Base-by-base conservation (phyloP, 2,329 filamentous ascomycete species). In the Ophiostoma novo-ulmi region DNA sequence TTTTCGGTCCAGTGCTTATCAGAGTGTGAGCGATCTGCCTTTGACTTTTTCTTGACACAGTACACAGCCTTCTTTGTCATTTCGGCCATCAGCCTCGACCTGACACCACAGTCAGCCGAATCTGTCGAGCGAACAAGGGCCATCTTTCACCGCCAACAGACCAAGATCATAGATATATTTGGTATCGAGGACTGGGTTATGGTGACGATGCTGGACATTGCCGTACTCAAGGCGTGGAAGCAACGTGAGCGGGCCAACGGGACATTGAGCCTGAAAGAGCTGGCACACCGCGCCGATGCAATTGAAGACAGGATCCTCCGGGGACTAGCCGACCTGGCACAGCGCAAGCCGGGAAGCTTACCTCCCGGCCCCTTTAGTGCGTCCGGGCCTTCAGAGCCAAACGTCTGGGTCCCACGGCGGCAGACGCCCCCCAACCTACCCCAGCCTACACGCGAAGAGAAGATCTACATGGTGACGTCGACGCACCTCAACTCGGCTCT, bases 151-250 rank as follows among this genome's bases (percentile, higher is more conserved):
- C 26, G 13, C 5, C 11, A 31, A 52, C 70, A 71, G 55, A 52
- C 70, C 63, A 69, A 65, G 22, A 44, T 71, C 5, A 35, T 52
- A 10, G 65, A 71, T 22, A 68, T 64, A 31, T 68, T 70, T 35
- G 70, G 70, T 4, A 31, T 69, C 14, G 70, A 71, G 39, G 70
- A 71, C 68, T 69, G 68, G 68, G 68, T 70, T 13, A 3, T 71
- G 22, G 63, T 69, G 11, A 68, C 65, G 5, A 26, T 71, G 70
- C 68, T 71, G 13, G 70, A 71, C 55, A 41, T 71, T 7, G 68
- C 68, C 31, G 64, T 70, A 7, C 70, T 71, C 38, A 69, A 68
- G 26, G 67, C 44, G 4, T 71, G 70, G 70, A 71, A 71, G 55
- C 64, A 70, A 55, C 63, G 70, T 31, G 70, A 69, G 55, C 70